phyloP scores from a whole-genome alignment of 768 basidiomycete species.

The Mycena polygramma region DNA sequence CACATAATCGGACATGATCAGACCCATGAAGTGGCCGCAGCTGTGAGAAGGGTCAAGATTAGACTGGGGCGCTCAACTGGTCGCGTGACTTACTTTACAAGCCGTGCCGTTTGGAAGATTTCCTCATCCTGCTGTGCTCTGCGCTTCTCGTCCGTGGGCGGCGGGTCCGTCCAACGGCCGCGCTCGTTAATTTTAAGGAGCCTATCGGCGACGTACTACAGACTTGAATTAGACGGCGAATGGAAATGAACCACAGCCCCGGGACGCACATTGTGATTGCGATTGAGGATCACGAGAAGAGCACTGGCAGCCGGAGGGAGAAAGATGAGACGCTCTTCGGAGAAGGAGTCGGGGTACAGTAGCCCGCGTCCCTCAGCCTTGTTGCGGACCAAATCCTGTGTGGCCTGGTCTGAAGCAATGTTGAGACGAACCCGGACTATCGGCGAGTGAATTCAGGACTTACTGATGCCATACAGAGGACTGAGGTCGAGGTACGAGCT shows the following conservation, averaged over 20 bases:
- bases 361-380: slow-evolving; percentile 63
- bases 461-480: slow-evolving; percentile 66
- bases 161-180: slow-evolving; percentile 59
- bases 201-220: slow-evolving; percentile 66
- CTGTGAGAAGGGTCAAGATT: slow-evolving; percentile 38
- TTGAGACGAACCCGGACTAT: too few relatives aligned
- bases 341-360: slow-evolving; percentile 66
- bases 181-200: slow-evolving; percentile 70
- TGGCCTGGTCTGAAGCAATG: slow-evolving; percentile 46
- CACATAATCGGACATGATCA: slow-evolving; percentile 71
- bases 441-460: slow-evolving; percentile 25
- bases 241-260: slow-evolving; percentile 3
- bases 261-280: slow-evolving; percentile 68
- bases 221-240: not conserved
- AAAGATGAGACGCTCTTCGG: slow-evolving; percentile 65
- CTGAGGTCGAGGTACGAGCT: slow-evolving; percentile 70
- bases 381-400: slow-evolving; percentile 60
- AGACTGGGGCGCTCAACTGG: not conserved
- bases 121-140: slow-evolving; percentile 62
- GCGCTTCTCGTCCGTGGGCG: slow-evolving; percentile 44
- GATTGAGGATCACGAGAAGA: slow-evolving; percentile 66
- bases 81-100: slow-evolving; percentile 58
- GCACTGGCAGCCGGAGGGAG: slow-evolving; percentile 67
- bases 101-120: slow-evolving; percentile 67
- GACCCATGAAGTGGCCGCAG: slow-evolving; percentile 67